Base-by-base conservation (phyloP, 2,329 filamentous ascomycete genomes). In the Metarhizium sp. region DNA sequence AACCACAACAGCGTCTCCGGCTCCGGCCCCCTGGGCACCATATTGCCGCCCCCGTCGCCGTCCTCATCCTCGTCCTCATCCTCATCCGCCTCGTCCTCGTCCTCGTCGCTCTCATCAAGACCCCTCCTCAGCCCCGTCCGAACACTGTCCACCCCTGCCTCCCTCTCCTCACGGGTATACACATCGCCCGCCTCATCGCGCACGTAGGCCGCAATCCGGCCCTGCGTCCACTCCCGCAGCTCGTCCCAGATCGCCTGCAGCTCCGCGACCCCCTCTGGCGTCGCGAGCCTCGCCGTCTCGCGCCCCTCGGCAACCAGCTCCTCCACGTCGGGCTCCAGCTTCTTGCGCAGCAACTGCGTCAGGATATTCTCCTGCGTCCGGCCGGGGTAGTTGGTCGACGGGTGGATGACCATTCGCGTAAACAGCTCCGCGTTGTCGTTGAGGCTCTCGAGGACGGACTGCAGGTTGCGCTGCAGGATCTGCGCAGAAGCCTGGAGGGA, bases 291-390 rank as follows among this genome's bases (percentile, higher is more conserved):
- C 13, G 75, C 75, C 32, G 74, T 73, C 56, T 75, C 75, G 40
- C 81, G 79, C 1, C 84, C 86, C 52, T 83, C 74, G 25, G 83
- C 80, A 30, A 92, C 84, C 72, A 86, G 85, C 55, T 85, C 82
- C 66, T 92, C 88, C 18, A 91, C 84, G 29, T 82, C 78, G 0
- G 89, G 88, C 61, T 94, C 90, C 51, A 91, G 78, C 67, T 94
- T 94, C 71, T 94, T 95, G 43, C 90, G 85, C 36, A 95, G 75
- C 2, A 95, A 76, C 62, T 86, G 81, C 30, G 81, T 77, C 1
- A 92, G 77, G 4, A 89, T 76, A 51, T 69, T 72, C 67, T 87
- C 82, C 57, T 89, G 84, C 5, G 79, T 85, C 62, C 80, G 85
- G 42, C 82, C 86, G 4, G 83, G 90, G 70, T 82, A 94, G 67